phyloP scores from a whole-genome alignment of 345 rosid species.

The Eucalyptus tenuipes region DNA sequence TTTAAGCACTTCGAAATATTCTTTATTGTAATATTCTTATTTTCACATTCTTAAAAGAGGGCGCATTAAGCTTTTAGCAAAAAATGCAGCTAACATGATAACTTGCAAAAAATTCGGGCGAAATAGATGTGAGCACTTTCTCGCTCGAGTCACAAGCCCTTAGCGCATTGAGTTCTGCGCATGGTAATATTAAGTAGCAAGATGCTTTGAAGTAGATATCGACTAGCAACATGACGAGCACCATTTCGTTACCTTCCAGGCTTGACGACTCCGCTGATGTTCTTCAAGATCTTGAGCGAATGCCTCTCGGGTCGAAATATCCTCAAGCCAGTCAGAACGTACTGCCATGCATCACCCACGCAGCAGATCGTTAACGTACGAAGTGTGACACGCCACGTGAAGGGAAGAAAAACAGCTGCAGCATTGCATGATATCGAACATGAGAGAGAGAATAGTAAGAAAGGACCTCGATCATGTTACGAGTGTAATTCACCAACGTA shows the following conservation, averaged over 20 bases:
- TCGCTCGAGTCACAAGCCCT: neutral
- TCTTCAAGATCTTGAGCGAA: constrained; percentile 40
- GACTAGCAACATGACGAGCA: neutral
- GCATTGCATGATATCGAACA: neutral
- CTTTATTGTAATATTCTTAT: neutral
- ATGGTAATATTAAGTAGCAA: neutral
- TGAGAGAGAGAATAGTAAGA: neutral
- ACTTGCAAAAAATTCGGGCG: neutral
- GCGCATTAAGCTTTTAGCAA: neutral
- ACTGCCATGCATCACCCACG: constrained; percentile 19
- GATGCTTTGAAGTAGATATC: neutral
- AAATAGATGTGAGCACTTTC: neutral
- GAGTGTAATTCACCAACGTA: constrained; percentile 57
- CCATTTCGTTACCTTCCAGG: constrained; percentile 54
- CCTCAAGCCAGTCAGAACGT: constrained; percentile 16
- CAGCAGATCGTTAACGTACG: neutral
- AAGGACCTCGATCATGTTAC: constrained; percentile 51
- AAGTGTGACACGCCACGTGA: neutral
- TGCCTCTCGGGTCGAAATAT: constrained; percentile 34
- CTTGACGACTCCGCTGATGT: constrained; percentile 49
- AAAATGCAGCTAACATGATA: neutral
- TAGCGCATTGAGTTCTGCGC: neutral
- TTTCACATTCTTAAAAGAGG: neutral
- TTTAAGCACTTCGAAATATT: neutral
- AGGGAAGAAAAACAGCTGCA: too few relatives aligned